Conservation (phyloP, 2,329 filamentous ascomycete species). For the Apiospora saccharicola region DNA sequence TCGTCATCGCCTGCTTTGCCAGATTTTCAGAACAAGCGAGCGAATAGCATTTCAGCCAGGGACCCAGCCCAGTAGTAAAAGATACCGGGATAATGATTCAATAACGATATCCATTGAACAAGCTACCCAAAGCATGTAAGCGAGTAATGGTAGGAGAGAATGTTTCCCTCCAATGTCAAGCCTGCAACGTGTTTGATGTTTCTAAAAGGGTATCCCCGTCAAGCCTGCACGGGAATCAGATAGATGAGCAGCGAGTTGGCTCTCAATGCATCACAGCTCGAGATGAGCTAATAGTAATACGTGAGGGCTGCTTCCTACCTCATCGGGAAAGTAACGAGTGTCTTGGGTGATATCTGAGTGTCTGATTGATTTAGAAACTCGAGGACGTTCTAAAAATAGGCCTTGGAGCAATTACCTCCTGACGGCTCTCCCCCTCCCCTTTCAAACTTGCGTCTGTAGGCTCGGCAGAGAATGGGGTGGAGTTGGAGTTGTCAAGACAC, state of each 20-base stretch:
- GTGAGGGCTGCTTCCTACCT: background rate
- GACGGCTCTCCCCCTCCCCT: background rate
- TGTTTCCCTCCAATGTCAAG: background rate
- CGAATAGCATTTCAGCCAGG: background rate
- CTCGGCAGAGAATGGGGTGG: background rate
- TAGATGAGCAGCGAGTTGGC: background rate
- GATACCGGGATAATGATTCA: background rate
- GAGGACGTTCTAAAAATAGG: background rate
- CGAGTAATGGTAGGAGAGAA: background rate
- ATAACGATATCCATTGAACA: background rate
- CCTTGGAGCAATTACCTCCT: background rate
- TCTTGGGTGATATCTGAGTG: too few relatives aligned
- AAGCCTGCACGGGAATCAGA: background rate
- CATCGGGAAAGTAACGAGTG: background rate
- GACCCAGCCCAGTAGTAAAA: background rate
- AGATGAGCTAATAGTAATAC: rapidly evolving
- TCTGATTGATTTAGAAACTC: too few relatives aligned
- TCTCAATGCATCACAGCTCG: background rate
- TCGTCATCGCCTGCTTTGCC: background rate
- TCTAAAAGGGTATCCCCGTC: background rate
- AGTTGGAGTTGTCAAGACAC: background rate
- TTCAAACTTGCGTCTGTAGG: background rate
- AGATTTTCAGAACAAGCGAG: background rate
- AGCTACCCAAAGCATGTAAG: background rate
- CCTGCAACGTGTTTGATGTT: background rate